Base-by-base conservation (phyloP, 495 filamentous ascomycete genomes). In the Bryoglossum gracile region DNA sequence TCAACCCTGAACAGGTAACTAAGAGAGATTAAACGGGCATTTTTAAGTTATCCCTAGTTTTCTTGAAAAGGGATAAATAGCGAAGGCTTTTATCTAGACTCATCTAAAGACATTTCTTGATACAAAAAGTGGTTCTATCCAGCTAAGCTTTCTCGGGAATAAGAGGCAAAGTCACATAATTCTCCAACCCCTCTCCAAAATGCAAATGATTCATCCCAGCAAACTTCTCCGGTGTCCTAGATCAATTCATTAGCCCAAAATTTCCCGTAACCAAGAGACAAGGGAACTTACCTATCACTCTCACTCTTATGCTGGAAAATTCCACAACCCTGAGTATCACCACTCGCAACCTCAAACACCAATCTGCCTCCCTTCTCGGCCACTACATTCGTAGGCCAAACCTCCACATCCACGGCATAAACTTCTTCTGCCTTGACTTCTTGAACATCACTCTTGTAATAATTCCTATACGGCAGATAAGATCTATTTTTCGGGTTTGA, bases 371-470 rank as follows among this genome's bases (percentile, higher is more conserved):
- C 77, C 35, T 67, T 63, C 37, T 70, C 71, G 11, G 82, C 71
- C 4, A 86, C 69, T 0, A 82, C 77, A 58, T 82, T 82, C 0
- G 79, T 84, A 13, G 82, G 82, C 82, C 81, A 84, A 3, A 84
- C 58, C 65, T 86, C 82, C 8, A 86, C 69, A 53, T 83, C 81
- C 0, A 84, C 77, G 0, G 59, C 58, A 49, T 86, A 84, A 3
- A 84, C 70, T 48, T 77, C 71, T 0, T 72, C 74, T 0, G 70
- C 64, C 21, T 74, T 66, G 0, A 84, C 75, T 11, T 68, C 67
- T 25, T 69, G 68, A 3, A 75, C 73, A 46, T 83, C 81, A 0
- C 61, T 74, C 13, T 70, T 75, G 47, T 70, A 63, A 53, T 84
- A 84, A n/a, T 82, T 68, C 5, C 81, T 72, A 45, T 78, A 65